A percentile compares a stretch with the other conserved stretches of the same genome.
These are phyloP conservation scores for Ormosia semicastrata DNA, from an alignment of 306 rosid species.

Conservation along the genomic window DNA sequence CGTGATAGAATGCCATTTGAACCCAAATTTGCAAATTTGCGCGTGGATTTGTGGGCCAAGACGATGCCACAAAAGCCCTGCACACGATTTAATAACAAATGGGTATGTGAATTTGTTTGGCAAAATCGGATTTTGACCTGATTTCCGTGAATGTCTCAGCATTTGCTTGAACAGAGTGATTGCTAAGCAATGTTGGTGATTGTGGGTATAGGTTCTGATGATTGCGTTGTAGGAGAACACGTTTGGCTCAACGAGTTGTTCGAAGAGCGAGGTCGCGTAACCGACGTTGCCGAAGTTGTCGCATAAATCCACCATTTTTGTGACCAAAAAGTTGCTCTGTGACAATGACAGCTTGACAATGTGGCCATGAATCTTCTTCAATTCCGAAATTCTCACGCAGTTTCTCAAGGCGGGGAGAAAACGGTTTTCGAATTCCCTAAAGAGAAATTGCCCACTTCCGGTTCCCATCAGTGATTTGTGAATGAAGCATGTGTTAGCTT, in stretches of 20 bases:
- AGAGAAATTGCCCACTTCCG: neutral
- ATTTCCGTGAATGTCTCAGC: slow-evolving; percentile 29
- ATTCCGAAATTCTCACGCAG: slow-evolving; percentile 26
- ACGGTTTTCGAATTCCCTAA: slow-evolving; percentile 55
- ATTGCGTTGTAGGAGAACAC: slow-evolving; percentile 59
- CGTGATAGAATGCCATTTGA: slow-evolving; percentile 36
- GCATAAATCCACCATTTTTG: slow-evolving; percentile 70
- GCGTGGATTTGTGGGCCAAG: slow-evolving; percentile 72
- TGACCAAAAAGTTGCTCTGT: slow-evolving; percentile 68
- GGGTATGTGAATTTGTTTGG: slow-evolving; percentile 76
- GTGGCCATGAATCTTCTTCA: slow-evolving; percentile 60
- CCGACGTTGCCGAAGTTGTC: slow-evolving; percentile 39
- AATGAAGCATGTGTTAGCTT: slow-evolving; percentile 29
- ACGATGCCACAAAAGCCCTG: slow-evolving; percentile 38
- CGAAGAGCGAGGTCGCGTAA: slow-evolving; percentile 53
- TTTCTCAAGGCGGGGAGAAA: slow-evolving; percentile 48
- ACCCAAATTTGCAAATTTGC: slow-evolving; percentile 58
- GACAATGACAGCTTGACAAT: slow-evolving; percentile 52
- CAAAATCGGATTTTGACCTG: slow-evolving; percentile 10
- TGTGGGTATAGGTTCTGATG: slow-evolving; percentile 60
- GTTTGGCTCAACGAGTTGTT: slow-evolving; percentile 54
- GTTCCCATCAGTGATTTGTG: slow-evolving; percentile 35
- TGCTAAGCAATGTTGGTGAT: slow-evolving; percentile 31
- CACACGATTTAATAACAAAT: slow-evolving; percentile 63
- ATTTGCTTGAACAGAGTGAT: slow-evolving; percentile 51